phyloP scores from a whole-genome alignment of 2,329 filamentous ascomycete genomes.

The Claviceps humidiphila region DNA sequence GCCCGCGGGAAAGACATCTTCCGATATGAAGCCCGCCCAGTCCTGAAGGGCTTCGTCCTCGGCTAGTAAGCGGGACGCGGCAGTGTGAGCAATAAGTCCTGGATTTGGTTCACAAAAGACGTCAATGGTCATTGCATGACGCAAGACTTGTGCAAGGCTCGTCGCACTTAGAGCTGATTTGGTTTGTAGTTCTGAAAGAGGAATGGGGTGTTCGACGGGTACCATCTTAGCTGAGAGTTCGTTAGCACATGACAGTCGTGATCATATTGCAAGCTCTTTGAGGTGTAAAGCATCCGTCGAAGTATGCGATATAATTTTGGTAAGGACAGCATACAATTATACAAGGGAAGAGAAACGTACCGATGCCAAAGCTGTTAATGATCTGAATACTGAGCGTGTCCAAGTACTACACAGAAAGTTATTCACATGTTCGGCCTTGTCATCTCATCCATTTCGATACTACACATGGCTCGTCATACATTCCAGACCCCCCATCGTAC shows the following conservation, averaged over 20 bases:
- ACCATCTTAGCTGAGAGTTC: slow-evolving; percentile 31
- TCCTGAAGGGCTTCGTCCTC: slow-evolving; percentile 33
- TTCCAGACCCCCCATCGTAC: slow-evolving; percentile 40
- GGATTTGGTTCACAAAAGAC: slow-evolving; percentile 40
- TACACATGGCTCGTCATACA: slow-evolving; percentile 21
- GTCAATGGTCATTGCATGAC: slow-evolving; percentile 43
- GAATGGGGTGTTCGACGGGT: slow-evolving; percentile 30
- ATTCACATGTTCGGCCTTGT: not conserved
- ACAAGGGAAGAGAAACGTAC: slow-evolving; percentile 15
- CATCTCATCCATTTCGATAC: too few relatives aligned
- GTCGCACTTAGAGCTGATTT: slow-evolving; percentile 33
- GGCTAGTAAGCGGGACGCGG: slow-evolving; percentile 36
- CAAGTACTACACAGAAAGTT: slow-evolving; percentile 25
- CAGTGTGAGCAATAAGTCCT: slow-evolving; percentile 40
- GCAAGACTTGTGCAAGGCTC: slow-evolving; percentile 37
- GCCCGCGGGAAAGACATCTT: slow-evolving; percentile 39
- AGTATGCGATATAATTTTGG: too few relatives aligned
- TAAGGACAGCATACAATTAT: too few relatives aligned
- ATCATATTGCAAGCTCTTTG: too few relatives aligned
- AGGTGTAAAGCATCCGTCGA: too few relatives aligned
- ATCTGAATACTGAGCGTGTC: slow-evolving; percentile 36
- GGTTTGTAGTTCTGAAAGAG: slow-evolving; percentile 30
- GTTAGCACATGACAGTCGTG: too few relatives aligned
- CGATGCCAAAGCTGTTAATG: slow-evolving; percentile 36
- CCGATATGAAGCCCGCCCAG: slow-evolving; percentile 42